Evolutionary conservation across 495 filamentous ascomycete genomes (phyloP), one percentile per base, ranked within the genome.

Genomic region (Lophiotrema nucula): DNA sequence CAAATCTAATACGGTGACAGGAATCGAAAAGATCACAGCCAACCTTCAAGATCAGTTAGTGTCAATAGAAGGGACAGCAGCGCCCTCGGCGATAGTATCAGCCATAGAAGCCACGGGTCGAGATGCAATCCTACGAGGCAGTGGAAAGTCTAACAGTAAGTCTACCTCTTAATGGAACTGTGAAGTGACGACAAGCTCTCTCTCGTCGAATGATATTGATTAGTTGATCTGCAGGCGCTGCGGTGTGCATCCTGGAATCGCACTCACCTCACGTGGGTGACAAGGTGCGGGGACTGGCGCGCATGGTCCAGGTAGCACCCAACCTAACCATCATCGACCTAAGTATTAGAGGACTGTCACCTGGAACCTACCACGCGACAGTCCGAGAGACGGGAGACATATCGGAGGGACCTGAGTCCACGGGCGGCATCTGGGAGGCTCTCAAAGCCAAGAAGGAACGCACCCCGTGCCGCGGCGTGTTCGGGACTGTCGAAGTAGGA

Each of bases 161-260:
- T 77, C 10, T 11, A 23, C 24, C 16, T 33, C 41, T 61, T 46
- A 27, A 46, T 58, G 33, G 38, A 38, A 11, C 16, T 31, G 45
- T 51, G 45, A 53, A 47, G 21, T 35, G 39, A 37, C 43, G 23
- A n/a, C 16, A 21, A 13, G 22, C 39, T 18, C 19, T 21, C 23
- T n/a, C 25, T 49, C 50, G 27, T 31, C 22, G 28, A 25, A 12
- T 37, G 43, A 60, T 64, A 39, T 54, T 64, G 53, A 67, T 54
- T n/a, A 47, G 16, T 16, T 13, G 25, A 60, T 47, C 46, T 55
- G 48, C 69, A 93, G 90, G 83, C 69, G 91, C 92, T 21, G 93
- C 93, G 28, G 93, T 98, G 28, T 95, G 90, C 72, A 97, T 98
- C 69, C 85, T 97, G 59, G 92, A 98, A 76, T 95, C 90, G 24